Conservation (phyloP, 2,329 filamentous ascomycete species). For the Trichoderma koningii region DNA sequence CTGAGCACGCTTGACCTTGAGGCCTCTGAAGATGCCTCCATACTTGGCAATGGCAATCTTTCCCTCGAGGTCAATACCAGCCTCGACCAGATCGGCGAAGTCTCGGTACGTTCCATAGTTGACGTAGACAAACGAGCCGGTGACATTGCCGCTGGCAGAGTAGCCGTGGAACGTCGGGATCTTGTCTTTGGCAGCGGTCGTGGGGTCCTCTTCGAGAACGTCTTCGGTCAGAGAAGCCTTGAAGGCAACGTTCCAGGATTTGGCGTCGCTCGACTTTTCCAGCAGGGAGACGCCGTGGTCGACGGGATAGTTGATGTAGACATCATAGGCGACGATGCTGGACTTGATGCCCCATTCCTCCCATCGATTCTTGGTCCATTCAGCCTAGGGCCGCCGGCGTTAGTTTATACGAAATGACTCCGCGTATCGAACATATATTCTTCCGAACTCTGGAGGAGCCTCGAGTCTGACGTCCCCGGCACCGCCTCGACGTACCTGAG, state of each 20-base stretch:
- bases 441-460: background rate
- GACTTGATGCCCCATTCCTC: constrained; percentile 68
- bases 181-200: constrained; percentile 68
- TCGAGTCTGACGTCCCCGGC: background rate
- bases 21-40: constrained; percentile 80
- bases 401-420: constrained; percentile 1
- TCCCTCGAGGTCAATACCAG: constrained; percentile 74
- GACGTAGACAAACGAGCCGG: constrained; percentile 80
- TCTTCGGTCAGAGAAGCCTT: constrained; percentile 84
- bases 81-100: constrained; percentile 76
- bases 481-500: constrained; percentile 52
- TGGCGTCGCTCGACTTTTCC: constrained; percentile 43
- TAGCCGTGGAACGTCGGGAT: constrained; percentile 95
- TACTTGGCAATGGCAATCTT: constrained; percentile 90
- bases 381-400: constrained; percentile 48
- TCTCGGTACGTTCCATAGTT: constrained; percentile 89
- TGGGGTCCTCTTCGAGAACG: constrained; percentile 78
- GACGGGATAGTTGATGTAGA: constrained; percentile 76
- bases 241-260: constrained; percentile 65
- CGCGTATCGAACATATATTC: background rate
- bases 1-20: constrained; percentile 91
- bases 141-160: constrained; percentile 89
- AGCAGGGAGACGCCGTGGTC: constrained; percentile 70
- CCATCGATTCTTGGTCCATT: constrained; percentile 76
- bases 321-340: constrained; percentile 69